Base-by-base conservation (phyloP, 495 filamentous ascomycete species). In the Delitschia confertaspora region DNA sequence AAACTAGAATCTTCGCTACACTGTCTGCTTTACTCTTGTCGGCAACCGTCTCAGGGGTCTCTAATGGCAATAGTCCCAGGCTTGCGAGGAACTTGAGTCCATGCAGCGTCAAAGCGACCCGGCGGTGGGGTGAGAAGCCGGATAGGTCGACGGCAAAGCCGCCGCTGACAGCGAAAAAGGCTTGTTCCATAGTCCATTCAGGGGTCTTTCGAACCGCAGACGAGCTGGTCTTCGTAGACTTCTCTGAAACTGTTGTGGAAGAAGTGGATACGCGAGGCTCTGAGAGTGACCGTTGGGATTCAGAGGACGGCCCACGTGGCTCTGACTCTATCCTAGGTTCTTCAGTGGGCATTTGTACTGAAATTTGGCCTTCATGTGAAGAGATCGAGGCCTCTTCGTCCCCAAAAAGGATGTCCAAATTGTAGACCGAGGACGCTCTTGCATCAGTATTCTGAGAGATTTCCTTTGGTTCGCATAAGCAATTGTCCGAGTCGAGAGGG, bases 1-100 rank as follows among this genome's bases (percentile, higher is more conserved):
- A 53, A 2, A 61, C 61, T 10, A 68, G 37, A 2, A 55, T 20
- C 38, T 69, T 69, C 1, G 62, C 58, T 2, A 62, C 33, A 11
- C 18, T 6, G 33, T 63, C 59, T 4, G 56, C 58, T 46, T 68
- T 65, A 37, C 57, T 65, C 20, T 61, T 60, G 38, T 60, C 59
- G 9, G 24, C 36, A 3, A 64, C 53, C 0, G 42, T 48, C 1
- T 23, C 33, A 16, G 14, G 19, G 1, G 56, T 18, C 8, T 60
- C 36, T 4, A 38, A 36, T 3, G 56, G 53, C 1, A 57, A 31
- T 2, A 47, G 18, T 11, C 47, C 50, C 35, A 55, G 39, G 5
- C 44, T 37, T 10, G 59, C 53, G 1, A 60, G 33, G 8, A 39
- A 17, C 2, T 45, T 38, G 16, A 63, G 24, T 8, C 50, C 61